phyloP scores from a whole-genome alignment of 306 rosid genomes.

The Cucumis hystrix region DNA sequence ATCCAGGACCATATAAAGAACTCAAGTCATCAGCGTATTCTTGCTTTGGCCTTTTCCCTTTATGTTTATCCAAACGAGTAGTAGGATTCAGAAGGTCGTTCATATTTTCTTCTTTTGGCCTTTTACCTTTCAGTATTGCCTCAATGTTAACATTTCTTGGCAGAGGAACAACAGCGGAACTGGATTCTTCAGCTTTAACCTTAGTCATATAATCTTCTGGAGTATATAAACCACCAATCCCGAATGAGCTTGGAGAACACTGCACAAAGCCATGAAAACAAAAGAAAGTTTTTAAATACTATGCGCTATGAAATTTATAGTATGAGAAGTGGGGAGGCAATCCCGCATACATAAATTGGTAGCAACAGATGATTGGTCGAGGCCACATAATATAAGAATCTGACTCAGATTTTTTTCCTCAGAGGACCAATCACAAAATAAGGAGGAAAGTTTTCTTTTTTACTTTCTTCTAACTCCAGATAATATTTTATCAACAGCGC shows the following conservation, averaged over 20 bases:
- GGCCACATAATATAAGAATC: neutral
- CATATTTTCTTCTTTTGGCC: conserved; percentile 43
- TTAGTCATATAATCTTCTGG: conserved; percentile 8
- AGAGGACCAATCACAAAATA: neutral
- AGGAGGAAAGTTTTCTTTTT: too few relatives aligned
- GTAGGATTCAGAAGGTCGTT: conserved; percentile 21
- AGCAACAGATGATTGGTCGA: neutral
- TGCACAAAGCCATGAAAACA: conserved; percentile 8
- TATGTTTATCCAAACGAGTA: conserved; percentile 16
- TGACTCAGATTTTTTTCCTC: neutral
- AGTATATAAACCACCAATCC: conserved; percentile 1
- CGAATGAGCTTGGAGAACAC: conserved; percentile 14
- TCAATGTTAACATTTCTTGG: conserved; percentile 10
- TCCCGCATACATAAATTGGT: too few relatives aligned
- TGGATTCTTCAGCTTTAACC: conserved; percentile 35
- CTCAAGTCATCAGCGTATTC: conserved; percentile 35
- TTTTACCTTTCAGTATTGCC: conserved; percentile 29
- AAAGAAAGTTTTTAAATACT: neutral
- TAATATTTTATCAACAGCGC: neutral
- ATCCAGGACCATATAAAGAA: conserved; percentile 20
- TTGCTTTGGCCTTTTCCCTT: conserved; percentile 48
- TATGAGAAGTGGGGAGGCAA: too few relatives aligned
- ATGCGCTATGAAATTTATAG: too few relatives aligned
- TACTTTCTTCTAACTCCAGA: neutral
- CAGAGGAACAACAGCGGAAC: conserved; percentile 19